A percentile compares a stretch with the other conserved stretches of the same genome.
These are phyloP conservation scores for Lentinula raphanica DNA, from an alignment of 768 basidiomycete genomes.

Conservation along the genomic window DNA sequence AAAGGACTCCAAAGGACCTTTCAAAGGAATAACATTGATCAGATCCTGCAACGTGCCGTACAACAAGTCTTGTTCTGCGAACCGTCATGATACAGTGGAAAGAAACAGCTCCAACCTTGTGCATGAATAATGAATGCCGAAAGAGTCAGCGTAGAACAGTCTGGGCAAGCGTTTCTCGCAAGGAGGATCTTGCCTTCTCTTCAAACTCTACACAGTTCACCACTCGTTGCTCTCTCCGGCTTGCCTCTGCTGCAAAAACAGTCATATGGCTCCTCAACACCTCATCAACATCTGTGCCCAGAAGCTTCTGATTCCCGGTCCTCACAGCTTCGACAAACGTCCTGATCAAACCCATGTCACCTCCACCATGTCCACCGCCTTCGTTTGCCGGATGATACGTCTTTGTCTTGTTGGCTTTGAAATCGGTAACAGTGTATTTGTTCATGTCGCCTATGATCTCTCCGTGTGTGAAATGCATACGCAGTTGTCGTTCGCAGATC, in stretches of 20 bases:
- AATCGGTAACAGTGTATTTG: slow-evolving; percentile 72
- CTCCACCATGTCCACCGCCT: slow-evolving; percentile 79
- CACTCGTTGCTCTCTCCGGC: slow-evolving; percentile 61
- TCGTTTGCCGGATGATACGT: slow-evolving; percentile 45
- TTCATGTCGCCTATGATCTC: slow-evolving; percentile 87
- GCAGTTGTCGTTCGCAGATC: slow-evolving; percentile 78
- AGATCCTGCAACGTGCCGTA: too few relatives aligned
- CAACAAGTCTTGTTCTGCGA: not conserved
- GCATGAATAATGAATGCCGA: not conserved
- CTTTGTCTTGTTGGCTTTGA: slow-evolving; percentile 48
- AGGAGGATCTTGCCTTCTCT: slow-evolving; percentile 34
- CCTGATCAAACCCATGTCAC: slow-evolving; percentile 71
- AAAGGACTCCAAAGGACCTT: too few relatives aligned
- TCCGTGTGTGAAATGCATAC: slow-evolving; percentile 81
- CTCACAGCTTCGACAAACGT: slow-evolving; percentile 75
- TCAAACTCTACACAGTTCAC: slow-evolving; percentile 70
- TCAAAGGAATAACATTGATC: too few relatives aligned
- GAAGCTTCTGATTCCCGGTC: slow-evolving; percentile 51
- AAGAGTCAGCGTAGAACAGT: slow-evolving; percentile 1
- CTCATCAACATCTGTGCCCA: slow-evolving; percentile 65
- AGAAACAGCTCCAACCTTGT: too few relatives aligned
- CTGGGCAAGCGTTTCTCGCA: not conserved
- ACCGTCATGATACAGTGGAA: too few relatives aligned
- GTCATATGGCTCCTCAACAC: slow-evolving; percentile 75
- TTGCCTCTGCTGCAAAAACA: slow-evolving; percentile 84